phyloP scores from a whole-genome alignment of 2,329 filamentous ascomycete genomes.

The Diaporthe sp. region DNA sequence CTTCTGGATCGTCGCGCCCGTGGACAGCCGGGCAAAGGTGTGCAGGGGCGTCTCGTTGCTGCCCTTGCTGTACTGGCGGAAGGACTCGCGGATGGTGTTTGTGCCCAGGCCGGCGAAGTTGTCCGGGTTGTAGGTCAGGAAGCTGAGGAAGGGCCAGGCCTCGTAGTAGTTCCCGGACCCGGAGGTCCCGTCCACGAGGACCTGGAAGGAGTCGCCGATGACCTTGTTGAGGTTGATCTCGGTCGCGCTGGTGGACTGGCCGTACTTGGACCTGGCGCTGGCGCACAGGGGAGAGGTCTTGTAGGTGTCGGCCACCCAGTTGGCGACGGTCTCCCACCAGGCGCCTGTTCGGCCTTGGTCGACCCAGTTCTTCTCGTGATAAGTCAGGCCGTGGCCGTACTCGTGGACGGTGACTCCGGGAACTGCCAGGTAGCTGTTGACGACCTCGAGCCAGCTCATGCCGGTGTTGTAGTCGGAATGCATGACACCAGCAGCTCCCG shows the following conservation, averaged over 20 bases:
- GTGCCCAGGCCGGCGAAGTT: conserved; percentile 56
- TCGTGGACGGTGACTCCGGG: conserved; percentile 63
- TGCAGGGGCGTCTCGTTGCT: conserved; percentile 67
- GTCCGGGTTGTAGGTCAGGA: conserved; percentile 64
- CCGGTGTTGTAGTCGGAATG: conserved; percentile 56
- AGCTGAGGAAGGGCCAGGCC: conserved; percentile 65
- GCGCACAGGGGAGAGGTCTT: conserved; percentile 60
- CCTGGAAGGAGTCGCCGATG: conserved; percentile 62
- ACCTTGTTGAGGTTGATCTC: conserved; percentile 60
- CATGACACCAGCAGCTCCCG: conserved; percentile 55
- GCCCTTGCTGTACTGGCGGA: conserved; percentile 57
- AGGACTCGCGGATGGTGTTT: conserved; percentile 58
- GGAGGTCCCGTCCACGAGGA: conserved; percentile 61
- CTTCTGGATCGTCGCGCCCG: conserved; percentile 51
- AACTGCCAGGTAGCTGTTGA: conserved; percentile 53
- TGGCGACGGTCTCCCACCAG: conserved; percentile 67
- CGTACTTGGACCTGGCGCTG: conserved; percentile 52
- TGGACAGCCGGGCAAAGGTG: conserved; percentile 56
- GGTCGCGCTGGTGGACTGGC: conserved; percentile 52
- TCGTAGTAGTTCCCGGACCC: conserved; percentile 64
- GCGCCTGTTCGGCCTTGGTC: conserved; percentile 61
- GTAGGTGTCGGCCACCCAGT: conserved; percentile 65
- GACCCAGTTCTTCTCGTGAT: conserved; percentile 59
- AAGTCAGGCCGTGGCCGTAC: conserved; percentile 64
- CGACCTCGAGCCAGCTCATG: conserved; percentile 60